These are phyloP conservation scores for Scheffersomyces cryptocercus DNA, from an alignment of 1,139 yeast species.

Conservation along the genomic window DNA sequence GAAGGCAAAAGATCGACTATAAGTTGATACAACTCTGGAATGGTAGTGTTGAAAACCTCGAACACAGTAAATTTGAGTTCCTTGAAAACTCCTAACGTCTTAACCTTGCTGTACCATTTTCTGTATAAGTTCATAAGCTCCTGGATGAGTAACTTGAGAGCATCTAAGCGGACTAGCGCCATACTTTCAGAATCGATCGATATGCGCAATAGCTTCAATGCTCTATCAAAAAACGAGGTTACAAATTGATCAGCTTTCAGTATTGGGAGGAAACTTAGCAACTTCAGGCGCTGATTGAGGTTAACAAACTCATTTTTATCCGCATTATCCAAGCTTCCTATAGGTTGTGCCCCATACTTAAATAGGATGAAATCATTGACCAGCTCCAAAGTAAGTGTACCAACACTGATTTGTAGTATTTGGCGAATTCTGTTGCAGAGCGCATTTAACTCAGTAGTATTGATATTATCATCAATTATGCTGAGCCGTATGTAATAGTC, in stretches of 20 bases:
- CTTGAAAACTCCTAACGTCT: neutral
- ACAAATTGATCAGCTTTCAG: conserved; percentile 1
- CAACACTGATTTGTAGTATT: conserved; percentile 10
- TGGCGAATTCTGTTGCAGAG: conserved; percentile 9
- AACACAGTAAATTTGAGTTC: conserved; percentile 1
- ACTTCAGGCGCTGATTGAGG: conserved; percentile 10
- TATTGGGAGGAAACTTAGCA: conserved; percentile 10
- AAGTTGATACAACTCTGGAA: conserved; percentile 9
- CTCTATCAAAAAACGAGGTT: conserved; percentile 1
- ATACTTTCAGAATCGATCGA: no score
- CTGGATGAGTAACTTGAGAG: conserved; percentile 1
- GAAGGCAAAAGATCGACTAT: conserved; percentile 2
- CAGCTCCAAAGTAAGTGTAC: conserved; percentile 13
- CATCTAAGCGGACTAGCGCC: no score
- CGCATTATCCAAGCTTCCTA: neutral
- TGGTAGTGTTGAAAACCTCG: conserved; percentile 8
- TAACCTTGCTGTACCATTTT: conserved; percentile 3
- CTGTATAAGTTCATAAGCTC: conserved; percentile 4
- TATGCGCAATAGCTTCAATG: no score
- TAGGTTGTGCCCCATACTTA: conserved; percentile 7
- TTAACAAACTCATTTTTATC: conserved; percentile 3
- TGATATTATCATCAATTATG: conserved; percentile 18
- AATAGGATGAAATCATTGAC: conserved; percentile 15
- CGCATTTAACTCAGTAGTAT: conserved; percentile 11
- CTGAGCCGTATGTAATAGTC: conserved; percentile 20